Evolutionary conservation across 2,329 filamentous ascomycete species (phyloP).

Genomic region (Trichoderma arundinaceum): DNA sequence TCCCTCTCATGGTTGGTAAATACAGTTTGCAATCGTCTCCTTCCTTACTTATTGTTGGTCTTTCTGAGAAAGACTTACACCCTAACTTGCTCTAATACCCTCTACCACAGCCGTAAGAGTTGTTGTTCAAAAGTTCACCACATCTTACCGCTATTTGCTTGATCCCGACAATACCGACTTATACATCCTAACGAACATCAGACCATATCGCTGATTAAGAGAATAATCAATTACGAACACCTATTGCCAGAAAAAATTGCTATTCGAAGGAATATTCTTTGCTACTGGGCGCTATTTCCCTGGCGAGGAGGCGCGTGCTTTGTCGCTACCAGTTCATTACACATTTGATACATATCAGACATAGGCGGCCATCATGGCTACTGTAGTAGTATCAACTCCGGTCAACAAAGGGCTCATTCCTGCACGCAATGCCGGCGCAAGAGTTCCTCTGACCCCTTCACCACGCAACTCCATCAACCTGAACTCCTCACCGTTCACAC

Average conservation of each 20-base stretch:
- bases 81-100: slow-evolving; percentile 1
- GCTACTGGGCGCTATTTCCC: not conserved
- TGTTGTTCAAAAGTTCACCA: not conserved
- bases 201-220: slow-evolving; percentile 3
- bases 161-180: slow-evolving; percentile 2
- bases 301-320: not conserved
- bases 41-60: slow-evolving; percentile 34
- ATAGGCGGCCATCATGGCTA: slow-evolving; percentile 72
- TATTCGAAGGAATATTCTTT: slow-evolving; percentile 43
- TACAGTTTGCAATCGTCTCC: slow-evolving; percentile 35
- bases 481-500: slow-evolving; percentile 78
- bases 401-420: slow-evolving; percentile 92
- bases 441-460: slow-evolving; percentile 92
- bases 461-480: slow-evolving; percentile 69
- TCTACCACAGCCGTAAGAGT: slow-evolving; percentile 3
- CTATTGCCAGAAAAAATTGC: slow-evolving; percentile 39
- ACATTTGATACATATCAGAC: slow-evolving; percentile 33
- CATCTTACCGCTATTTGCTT: slow-evolving; percentile 8
- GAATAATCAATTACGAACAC: slow-evolving; percentile 4
- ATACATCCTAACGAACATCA: slow-evolving; percentile 8
- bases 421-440: slow-evolving; percentile 88
- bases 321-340: slow-evolving; percentile 24
- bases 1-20: slow-evolving; percentile 30
- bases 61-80: slow-evolving; percentile 53
- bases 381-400: slow-evolving; percentile 80